A percentile compares a stretch with the other conserved stretches of the same genome.
These are phyloP conservation scores for Picochlorum costavermella DNA, from an alignment of 139 green algal species.

Conservation along the genomic window DNA sequence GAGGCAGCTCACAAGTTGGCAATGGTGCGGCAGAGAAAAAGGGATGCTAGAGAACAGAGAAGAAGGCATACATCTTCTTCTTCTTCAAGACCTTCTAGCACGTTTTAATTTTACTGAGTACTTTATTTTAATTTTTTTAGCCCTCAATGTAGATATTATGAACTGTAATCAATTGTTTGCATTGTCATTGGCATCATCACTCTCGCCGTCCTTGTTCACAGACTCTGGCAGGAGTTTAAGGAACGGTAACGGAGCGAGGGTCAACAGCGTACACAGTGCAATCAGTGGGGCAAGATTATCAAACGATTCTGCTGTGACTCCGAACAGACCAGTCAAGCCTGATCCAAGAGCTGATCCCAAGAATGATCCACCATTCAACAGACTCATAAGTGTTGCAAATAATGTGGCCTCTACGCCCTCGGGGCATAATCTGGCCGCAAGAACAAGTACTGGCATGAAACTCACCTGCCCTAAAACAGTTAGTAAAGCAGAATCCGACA, in stretches of 20 bases:
- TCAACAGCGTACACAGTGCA: slow-evolving; percentile 44
- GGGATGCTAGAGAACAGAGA: neutral
- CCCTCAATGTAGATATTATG: too few relatives aligned
- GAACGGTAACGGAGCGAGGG: slow-evolving; percentile 48
- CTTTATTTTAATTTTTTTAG: too few relatives aligned
- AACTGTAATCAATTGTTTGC: slow-evolving; percentile 3
- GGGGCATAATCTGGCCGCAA: slow-evolving; percentile 65
- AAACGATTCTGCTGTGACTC: slow-evolving; percentile 66
- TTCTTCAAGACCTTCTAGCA: neutral
- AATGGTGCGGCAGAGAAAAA: neutral
- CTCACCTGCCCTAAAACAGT: slow-evolving; percentile 80
- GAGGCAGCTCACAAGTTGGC: neutral
- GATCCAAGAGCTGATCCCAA: slow-evolving; percentile 52
- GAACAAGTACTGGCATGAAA: slow-evolving; percentile 95
- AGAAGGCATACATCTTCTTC: neutral
- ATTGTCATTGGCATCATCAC: neutral
- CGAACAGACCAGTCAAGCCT: slow-evolving; percentile 58
- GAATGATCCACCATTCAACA: slow-evolving; percentile 77
- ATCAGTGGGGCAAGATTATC: slow-evolving; percentile 50
- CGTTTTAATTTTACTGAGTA: too few relatives aligned
- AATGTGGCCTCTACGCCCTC: slow-evolving; percentile 93
- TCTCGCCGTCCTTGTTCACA: slow-evolving; percentile 1
- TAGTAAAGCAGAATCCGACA: slow-evolving; percentile 86
- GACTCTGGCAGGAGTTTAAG: slow-evolving; percentile 43
- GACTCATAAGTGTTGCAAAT: slow-evolving; percentile 92